Base-by-base conservation (phyloP, 140 eudicot genomes). In the Senecio squalidus region DNA sequence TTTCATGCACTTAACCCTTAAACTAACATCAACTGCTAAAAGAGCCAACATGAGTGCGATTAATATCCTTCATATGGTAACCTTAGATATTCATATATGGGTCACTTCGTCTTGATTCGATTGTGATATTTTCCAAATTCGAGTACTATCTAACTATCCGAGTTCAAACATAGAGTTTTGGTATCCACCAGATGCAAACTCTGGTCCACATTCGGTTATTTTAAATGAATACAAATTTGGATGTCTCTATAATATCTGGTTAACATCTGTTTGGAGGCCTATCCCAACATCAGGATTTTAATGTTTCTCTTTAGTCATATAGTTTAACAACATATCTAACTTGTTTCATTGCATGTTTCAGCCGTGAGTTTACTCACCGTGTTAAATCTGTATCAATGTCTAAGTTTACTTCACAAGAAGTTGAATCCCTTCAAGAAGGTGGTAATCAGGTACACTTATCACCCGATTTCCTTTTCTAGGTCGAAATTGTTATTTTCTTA, bases 281-380 rank as follows among this genome's bases (percentile, higher is more conserved):
- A n/a, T n/a, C n/a, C n/a, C n/a, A n/a, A n/a, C n/a, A n/a, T n/a
- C n/a, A n/a, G n/a, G n/a, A n/a, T n/a, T n/a, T n/a, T n/a, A n/a
- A n/a, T n/a, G n/a, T n/a, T n/a, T n/a, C n/a, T n/a, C n/a, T n/a
- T n/a, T n/a, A n/a, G n/a, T n/a, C n/a, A n/a, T n/a, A n/a, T n/a
- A n/a, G n/a, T n/a, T n/a, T n/a, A n/a, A n/a, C n/a, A n/a, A n/a
- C n/a, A n/a, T n/a, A n/a, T n/a, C n/a, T n/a, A n/a, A n/a, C n/a
- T 18, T 55, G 15, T 57, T 23, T 64, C 8, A 62, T 38, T 67
- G 33, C 60, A 47, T 16, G 20, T 68, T 74, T 48, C 91, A 90
- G 97, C 73, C 97, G 97, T 56, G 97, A 90, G 83, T 90, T 90
- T 58, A 90, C 97, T 54, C 97, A 90, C 64, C 94, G 97, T 33